A percentile compares a stretch with the other conserved stretches of the same genome.
phyloP scores from a whole-genome alignment of 192 early-diverging fungal genomes.

The Coemansia sp. region DNA sequence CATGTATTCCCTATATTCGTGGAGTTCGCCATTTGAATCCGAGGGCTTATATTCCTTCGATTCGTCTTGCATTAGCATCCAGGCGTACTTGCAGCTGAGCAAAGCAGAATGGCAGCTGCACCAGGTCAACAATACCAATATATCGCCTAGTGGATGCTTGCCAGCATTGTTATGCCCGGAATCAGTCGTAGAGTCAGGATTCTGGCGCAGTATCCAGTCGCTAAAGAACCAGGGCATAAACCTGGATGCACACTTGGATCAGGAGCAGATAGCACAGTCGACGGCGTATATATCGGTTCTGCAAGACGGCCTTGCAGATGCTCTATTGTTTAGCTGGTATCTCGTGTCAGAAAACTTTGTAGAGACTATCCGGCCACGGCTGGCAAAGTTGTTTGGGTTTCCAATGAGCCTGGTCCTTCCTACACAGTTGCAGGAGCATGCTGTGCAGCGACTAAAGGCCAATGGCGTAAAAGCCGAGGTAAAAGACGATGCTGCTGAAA shows the following conservation, averaged over 20 bases:
- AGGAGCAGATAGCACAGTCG: conserved; percentile 39
- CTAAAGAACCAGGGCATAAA: conserved; percentile 34
- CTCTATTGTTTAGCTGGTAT: conserved; percentile 81
- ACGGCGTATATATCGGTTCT: conserved; percentile 62
- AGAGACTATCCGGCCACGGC: conserved; percentile 67
- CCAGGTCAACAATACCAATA: conserved; percentile 25
- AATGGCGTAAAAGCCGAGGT: conserved; percentile 33
- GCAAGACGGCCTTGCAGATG: conserved; percentile 76
- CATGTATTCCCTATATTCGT: conserved; percentile 45
- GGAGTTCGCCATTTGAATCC: conserved; percentile 43
- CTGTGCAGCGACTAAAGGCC: conserved; percentile 59
- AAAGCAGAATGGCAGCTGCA: conserved; percentile 42
- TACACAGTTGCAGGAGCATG: conserved; percentile 69
- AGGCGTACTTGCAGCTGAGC: conserved; percentile 49
- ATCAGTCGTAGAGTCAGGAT: conserved; percentile 33
- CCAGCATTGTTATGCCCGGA: conserved; percentile 23
- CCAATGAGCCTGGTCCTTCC: conserved; percentile 68
- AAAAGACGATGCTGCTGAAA: conserved; percentile 14
- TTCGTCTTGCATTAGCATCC: conserved; percentile 39
- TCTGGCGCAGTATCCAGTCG: conserved; percentile 43
- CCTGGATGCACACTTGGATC: conserved; percentile 18
- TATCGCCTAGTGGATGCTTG: conserved; percentile 36
- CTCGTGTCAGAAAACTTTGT: conserved; percentile 78
- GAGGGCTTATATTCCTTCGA: conserved; percentile 47
- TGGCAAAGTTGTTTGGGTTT: conserved; percentile 68